Evolutionary conservation across 1,284 basidiomycete genomes (phyloP).

Genomic region (Puccinia triticina): DNA sequence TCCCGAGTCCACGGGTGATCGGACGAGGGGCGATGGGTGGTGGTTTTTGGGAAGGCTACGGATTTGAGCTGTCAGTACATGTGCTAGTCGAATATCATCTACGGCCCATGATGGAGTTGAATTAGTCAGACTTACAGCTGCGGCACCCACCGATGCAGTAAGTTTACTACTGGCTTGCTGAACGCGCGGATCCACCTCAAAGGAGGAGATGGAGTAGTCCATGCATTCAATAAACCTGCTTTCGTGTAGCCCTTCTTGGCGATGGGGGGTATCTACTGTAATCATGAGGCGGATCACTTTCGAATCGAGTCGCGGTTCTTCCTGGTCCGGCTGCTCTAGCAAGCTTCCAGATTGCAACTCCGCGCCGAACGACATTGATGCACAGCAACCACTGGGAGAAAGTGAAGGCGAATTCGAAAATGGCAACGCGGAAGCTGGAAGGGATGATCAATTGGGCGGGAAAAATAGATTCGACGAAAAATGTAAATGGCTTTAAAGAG

Average conservation of each 20-base stretch:
- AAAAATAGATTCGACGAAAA: too few species aligned
- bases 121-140: not conserved
- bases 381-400: too few species aligned
- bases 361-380: not conserved
- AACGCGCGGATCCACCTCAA: not conserved
- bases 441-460: too few species aligned
- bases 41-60: not conserved
- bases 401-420: too few species aligned
- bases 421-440: too few species aligned
- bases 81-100: not conserved
- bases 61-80: not conserved
- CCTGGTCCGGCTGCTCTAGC: not conserved
- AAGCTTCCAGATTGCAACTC: not conserved
- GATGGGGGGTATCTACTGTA: not conserved
- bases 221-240: constrained; percentile 18
- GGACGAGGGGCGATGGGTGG: not conserved
- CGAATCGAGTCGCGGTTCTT: not conserved
- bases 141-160: not conserved
- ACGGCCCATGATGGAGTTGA: not conserved
- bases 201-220: constrained; percentile 11
- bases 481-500: too few species aligned
- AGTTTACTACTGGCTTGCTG: not conserved
- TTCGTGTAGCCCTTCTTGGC: not conserved
- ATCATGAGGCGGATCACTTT: constrained; percentile 7
- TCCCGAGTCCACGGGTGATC: not conserved